Conservation (phyloP, 768 basidiomycete genomes). For the Suillus subalutaceus region DNA sequence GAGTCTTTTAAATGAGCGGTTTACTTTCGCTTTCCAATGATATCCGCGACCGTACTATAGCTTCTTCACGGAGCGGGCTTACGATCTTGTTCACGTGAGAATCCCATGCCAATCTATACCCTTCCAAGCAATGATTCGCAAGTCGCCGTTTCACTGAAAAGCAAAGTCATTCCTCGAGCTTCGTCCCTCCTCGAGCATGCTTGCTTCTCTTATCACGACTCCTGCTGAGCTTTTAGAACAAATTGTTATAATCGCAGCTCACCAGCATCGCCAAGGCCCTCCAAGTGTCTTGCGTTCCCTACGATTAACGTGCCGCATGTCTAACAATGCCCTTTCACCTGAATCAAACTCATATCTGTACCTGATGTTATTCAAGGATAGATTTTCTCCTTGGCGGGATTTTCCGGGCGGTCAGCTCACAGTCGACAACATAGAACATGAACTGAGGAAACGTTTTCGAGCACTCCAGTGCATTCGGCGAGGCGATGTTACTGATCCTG, state of each 20-base stretch:
- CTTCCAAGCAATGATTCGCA: slow-evolving; percentile 24
- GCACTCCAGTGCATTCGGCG: slow-evolving; percentile 49
- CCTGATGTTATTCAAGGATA: slow-evolving; percentile 44
- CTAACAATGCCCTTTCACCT: slow-evolving; percentile 29
- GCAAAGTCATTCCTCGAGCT: slow-evolving; percentile 20
- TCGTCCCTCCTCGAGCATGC: slow-evolving; percentile 31
- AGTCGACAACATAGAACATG: slow-evolving; percentile 40
- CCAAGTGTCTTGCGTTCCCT: slow-evolving; percentile 36
- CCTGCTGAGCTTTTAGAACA: slow-evolving; percentile 40
- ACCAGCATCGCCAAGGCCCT: slow-evolving; percentile 33
- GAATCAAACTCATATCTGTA: slow-evolving; percentile 36
- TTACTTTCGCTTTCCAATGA: slow-evolving; percentile 12
- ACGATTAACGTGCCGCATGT: slow-evolving; percentile 37
- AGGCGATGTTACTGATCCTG: slow-evolving; percentile 38
- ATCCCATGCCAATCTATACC: slow-evolving; percentile 31
- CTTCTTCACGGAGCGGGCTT: slow-evolving; percentile 3
- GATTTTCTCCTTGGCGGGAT: slow-evolving; percentile 49
- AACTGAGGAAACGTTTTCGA: slow-evolving; percentile 47
- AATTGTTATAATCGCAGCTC: slow-evolving; percentile 36
- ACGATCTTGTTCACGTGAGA: slow-evolving; percentile 29
- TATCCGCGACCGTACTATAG: slow-evolving; percentile 15
- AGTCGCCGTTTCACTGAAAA: slow-evolving; percentile 32
- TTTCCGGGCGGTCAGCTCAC: slow-evolving; percentile 31
- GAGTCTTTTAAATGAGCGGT: not conserved
- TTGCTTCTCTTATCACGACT: slow-evolving; percentile 32